Evolutionary conservation across 1,139 yeast species (phyloP).

Genomic region (Scheffersomyces segobiensis): DNA sequence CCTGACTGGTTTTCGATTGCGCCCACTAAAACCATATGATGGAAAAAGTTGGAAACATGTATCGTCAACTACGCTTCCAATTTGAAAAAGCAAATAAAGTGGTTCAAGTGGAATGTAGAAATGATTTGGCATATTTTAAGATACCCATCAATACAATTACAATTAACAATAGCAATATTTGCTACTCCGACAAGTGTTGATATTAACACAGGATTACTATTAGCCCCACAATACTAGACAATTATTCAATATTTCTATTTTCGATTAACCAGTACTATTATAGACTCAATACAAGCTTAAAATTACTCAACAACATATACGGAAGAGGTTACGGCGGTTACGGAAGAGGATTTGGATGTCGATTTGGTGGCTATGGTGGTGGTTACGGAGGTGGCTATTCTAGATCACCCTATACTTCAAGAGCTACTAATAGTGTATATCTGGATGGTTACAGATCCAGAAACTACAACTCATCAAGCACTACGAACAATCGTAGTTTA

Average conservation of each 20-base stretch:
- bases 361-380: not conserved
- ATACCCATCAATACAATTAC: not conserved
- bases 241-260: not conserved
- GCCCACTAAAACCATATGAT: not conserved
- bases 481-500: not conserved
- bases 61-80: not conserved
- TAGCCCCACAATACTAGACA: not conserved
- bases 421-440: not conserved
- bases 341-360: not conserved
- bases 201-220: not conserved
- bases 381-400: not conserved
- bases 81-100: not conserved
- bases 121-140: no score
- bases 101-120: not conserved
- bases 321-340: slow-evolving; percentile 1
- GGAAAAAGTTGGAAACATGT: not conserved
- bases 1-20: not conserved
- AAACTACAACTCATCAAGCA: not conserved
- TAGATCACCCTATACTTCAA: not conserved
- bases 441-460: not conserved
- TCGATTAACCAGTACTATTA: not conserved
- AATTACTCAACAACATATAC: not conserved
- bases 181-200: not conserved
- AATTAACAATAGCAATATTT: not conserved
- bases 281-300: not conserved